phyloP scores from a whole-genome alignment of 495 filamentous ascomycete species.

The Lasiosphaeria hispida region DNA sequence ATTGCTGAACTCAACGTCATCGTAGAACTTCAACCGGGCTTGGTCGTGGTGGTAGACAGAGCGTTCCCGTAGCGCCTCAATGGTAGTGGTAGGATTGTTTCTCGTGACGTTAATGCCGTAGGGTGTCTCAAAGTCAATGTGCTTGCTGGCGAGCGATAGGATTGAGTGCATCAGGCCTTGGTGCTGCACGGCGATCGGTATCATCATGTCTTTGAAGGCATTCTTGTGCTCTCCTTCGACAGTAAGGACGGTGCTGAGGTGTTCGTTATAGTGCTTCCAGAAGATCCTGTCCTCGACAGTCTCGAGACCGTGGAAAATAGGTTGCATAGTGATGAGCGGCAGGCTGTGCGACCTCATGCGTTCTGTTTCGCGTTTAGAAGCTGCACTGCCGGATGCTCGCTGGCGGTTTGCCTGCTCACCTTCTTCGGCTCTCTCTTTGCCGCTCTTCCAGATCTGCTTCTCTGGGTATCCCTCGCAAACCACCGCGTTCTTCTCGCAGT shows the following conservation, averaged over 20 bases:
- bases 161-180: slow-evolving; percentile 90
- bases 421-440: slow-evolving; percentile 72
- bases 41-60: slow-evolving; percentile 58
- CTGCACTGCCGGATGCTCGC: slow-evolving; percentile 2
- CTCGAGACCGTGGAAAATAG: slow-evolving; percentile 83
- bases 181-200: slow-evolving; percentile 82
- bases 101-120: slow-evolving; percentile 47
- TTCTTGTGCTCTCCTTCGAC: slow-evolving; percentile 82
- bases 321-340: slow-evolving; percentile 64
- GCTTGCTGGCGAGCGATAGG: slow-evolving; percentile 79
- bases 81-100: slow-evolving; percentile 40
- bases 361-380: slow-evolving; percentile 39
- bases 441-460: slow-evolving; percentile 82
- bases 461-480: slow-evolving; percentile 92
- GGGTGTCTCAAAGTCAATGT: slow-evolving; percentile 59
- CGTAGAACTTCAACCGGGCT: slow-evolving; percentile 57
- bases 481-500: slow-evolving; percentile 92
- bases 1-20: slow-evolving; percentile 39
- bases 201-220: slow-evolving; percentile 83
- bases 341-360: slow-evolving; percentile 41
- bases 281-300: slow-evolving; percentile 79
- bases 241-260: slow-evolving; percentile 77
- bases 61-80: slow-evolving; percentile 43
- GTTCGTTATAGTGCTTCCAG: slow-evolving; percentile 81
- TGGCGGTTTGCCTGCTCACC: slow-evolving; percentile 45